phyloP scores from a whole-genome alignment of 345 rosid genomes.

The Cochlearia excelsa region DNA sequence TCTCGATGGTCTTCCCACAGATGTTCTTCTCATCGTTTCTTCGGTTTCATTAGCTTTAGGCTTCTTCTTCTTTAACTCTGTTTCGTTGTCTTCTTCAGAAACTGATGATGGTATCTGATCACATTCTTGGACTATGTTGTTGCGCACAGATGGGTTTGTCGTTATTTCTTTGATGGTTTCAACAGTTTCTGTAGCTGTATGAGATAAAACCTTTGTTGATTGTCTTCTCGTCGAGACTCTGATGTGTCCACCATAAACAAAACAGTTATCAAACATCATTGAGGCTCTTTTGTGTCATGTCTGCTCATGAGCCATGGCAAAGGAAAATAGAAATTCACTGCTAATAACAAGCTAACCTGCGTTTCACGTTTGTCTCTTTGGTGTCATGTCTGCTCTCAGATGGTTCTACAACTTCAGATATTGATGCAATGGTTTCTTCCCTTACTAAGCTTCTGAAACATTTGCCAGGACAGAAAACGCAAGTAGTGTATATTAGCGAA shows the following conservation, averaged over 20 bases:
- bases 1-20: constrained; percentile 59
- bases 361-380: constrained; percentile 35
- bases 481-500: constrained; percentile 5
- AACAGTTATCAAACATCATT: constrained; percentile 16
- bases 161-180: constrained; percentile 22
- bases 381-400: constrained; percentile 28
- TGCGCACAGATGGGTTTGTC: constrained; percentile 6
- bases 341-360: constrained; percentile 42
- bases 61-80: constrained; percentile 26
- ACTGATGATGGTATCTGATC: constrained; percentile 3
- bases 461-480: constrained; percentile 6
- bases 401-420: constrained; percentile 38
- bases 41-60: constrained; percentile 35
- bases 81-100: constrained; percentile 14
- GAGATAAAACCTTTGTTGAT: constrained; percentile 34
- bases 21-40: constrained; percentile 37
- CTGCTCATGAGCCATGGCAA: background rate
- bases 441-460: constrained; percentile 28
- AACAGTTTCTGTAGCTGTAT: constrained; percentile 18
- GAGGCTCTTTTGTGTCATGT: background rate
- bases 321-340: background rate
- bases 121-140: constrained; percentile 24
- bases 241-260: constrained; percentile 18
- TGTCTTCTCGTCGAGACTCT: constrained; percentile 40
- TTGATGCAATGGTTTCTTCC: constrained; percentile 23